Conservation (phyloP, 2,329 filamentous ascomycete species). For the Talaromyces sp. region DNA sequence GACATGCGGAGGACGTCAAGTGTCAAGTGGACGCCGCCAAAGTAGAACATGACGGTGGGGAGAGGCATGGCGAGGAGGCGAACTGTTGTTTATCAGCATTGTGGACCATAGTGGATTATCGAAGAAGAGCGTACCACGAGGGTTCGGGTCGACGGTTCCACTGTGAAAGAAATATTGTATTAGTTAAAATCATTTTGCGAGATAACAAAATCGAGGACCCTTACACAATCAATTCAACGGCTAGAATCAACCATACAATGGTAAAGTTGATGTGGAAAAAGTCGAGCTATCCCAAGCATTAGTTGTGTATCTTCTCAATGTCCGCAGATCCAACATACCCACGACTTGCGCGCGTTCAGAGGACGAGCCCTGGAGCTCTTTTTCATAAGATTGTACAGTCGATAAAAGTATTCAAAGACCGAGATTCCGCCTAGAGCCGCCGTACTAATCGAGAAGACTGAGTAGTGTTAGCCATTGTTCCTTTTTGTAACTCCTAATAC, state of each 20-base stretch:
- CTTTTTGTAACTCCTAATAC: background rate
- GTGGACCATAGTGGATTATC: background rate
- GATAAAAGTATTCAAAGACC: conserved; percentile 39
- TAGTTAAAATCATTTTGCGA: background rate
- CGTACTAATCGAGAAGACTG: conserved; percentile 40
- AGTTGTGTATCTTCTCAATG: background rate
- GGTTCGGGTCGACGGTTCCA: conserved; percentile 35
- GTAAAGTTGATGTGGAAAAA: conserved; percentile 44
- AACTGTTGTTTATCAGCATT: conserved; percentile 19
- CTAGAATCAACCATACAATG: conserved; percentile 38
- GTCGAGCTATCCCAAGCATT: conserved; percentile 28
- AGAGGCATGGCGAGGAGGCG: conserved; percentile 40
- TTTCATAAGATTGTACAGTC: conserved; percentile 33
- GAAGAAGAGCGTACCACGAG: conserved; percentile 29
- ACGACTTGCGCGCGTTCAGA: conserved; percentile 37
- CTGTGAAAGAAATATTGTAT: conserved; percentile 15
- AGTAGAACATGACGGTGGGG: conserved; percentile 42
- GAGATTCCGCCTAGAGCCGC: conserved; percentile 35
- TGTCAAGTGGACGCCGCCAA: conserved; percentile 35
- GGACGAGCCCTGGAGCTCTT: conserved; percentile 33
- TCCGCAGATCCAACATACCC: conserved; percentile 22
- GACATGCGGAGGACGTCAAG: conserved; percentile 37
- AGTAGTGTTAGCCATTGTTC: background rate
- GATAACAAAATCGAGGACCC: conserved; percentile 11
- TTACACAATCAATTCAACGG: conserved; percentile 38